Evolutionary conservation across 2,329 filamentous ascomycete genomes (phyloP).

Genomic region (Dactylella cylindrospora): DNA sequence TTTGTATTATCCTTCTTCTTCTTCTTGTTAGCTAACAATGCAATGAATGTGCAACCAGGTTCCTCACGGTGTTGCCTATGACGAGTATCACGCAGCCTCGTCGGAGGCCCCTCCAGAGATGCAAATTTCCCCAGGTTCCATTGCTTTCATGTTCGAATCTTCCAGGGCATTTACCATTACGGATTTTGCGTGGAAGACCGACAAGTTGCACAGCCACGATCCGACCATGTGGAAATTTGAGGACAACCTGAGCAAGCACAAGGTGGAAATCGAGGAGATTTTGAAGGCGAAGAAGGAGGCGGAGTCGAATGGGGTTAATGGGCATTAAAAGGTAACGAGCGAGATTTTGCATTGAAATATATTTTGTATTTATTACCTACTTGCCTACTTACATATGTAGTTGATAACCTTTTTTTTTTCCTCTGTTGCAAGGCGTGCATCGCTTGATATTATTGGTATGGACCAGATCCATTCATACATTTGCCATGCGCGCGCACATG

Average conservation of each 20-base stretch:
- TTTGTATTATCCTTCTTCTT: background rate
- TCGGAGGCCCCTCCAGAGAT: constrained; percentile 60
- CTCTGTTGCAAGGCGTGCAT: too few relatives aligned
- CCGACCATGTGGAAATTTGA: constrained; percentile 58
- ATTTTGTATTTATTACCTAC: too few relatives aligned
- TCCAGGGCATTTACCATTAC: constrained; percentile 71
- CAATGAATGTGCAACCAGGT: constrained; percentile 54
- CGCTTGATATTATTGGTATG: too few relatives aligned
- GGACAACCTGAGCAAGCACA: constrained; percentile 59
- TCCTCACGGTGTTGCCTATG: constrained; percentile 61
- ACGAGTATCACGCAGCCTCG: constrained; percentile 60
- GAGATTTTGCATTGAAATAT: too few relatives aligned
- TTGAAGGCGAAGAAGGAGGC: constrained; percentile 54
- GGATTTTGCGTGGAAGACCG: constrained; percentile 64
- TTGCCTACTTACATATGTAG: too few relatives aligned
- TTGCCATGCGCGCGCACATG: too few relatives aligned
- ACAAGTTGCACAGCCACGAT: constrained; percentile 60
- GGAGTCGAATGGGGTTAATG: constrained; percentile 17
- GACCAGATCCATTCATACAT: too few relatives aligned
- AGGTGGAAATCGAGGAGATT: constrained; percentile 55
- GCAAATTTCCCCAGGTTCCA: constrained; percentile 63
- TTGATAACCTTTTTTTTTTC: too few relatives aligned
- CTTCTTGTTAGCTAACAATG: background rate
- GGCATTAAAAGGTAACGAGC: constrained; percentile 6
- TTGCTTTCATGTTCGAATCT: constrained; percentile 71